Base-by-base conservation (phyloP, 176 grass and related monocot species). In the Ananas comosus region DNA sequence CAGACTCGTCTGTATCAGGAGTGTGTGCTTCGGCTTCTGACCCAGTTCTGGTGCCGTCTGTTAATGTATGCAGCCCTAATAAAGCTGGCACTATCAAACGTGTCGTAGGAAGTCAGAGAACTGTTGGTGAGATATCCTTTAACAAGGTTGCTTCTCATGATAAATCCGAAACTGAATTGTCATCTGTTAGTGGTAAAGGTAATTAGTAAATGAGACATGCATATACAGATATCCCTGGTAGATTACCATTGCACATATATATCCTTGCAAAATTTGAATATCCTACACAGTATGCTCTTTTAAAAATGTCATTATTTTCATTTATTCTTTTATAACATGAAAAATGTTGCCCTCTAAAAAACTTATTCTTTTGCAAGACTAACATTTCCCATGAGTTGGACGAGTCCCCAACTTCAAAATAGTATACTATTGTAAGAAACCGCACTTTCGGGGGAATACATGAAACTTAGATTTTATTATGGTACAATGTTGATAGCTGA, bases 221-320 rank as follows among this genome's bases (percentile, higher is more conserved):
- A 24, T 51, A 70, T 48, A 59, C 63, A 52, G 61, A 65, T 16
- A 3, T 64, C 13, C n/a, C 33, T 18, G 28, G 59, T 50, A 75
- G 72, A 75, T 13, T 12, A 63, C 64, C 64, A 63, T 59, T 52
- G 8, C 72, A 42, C 21, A 13, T 51, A 22, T 75, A 22, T 75
- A 42, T 42, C 33, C 33, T 42, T 6, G 33, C 33, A 42, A 42
- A 42, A 42, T 42, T 7, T 42, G 33, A 42, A 33, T 33, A 33
- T 33, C 29, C 29, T 33, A 4, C 3, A 33, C 29, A 33, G 33
- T 6, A 42, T 42, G 33, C 33, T 42, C 33, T 42, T 42, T 42
- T 42, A 42, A 42, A 42, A 42, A 42, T 7, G 33, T 42, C 33
- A 42, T 42, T 42, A 42, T 42, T 42, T 42, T 7, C 33, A 42